Conservation (phyloP, 164 flowering plant genomes). For the Stephania yunnanensis region DNA sequence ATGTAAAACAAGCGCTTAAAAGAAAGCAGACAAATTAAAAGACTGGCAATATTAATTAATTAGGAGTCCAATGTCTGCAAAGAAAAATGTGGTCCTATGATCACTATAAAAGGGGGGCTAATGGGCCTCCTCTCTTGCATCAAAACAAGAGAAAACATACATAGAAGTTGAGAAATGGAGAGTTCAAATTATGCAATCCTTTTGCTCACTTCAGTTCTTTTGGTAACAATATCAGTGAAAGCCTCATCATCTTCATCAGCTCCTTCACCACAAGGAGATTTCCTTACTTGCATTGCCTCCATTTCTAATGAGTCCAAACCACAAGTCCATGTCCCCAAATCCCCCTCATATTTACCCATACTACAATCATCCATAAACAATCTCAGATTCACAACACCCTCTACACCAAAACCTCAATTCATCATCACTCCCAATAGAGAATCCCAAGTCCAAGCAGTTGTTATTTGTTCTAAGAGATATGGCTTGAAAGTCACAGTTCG, state of each 20-base stretch:
- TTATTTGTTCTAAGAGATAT: not conserved
- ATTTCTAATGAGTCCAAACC: not conserved
- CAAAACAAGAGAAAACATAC: not conserved
- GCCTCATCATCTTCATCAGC: not conserved
- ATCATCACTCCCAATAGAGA: conserved; percentile 5
- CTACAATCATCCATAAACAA: not conserved
- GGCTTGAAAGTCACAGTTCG: conserved; percentile 8
- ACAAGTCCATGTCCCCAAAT: not conserved
- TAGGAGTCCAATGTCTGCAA: no score
- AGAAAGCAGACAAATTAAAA: no score
- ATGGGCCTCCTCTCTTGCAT: not conserved
- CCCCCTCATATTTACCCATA: not conserved
- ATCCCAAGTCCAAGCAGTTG: conserved; percentile 7
- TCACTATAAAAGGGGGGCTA: not conserved
- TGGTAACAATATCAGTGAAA: not conserved
- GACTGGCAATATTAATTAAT: no score
- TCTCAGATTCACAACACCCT: not conserved
- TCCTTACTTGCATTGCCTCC: conserved; percentile 3
- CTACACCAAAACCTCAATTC: conserved; percentile 5
- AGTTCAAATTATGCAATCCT: no score
- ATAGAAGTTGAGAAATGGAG: not conserved
- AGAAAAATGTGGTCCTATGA: no score
- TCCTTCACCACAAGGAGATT: not conserved
- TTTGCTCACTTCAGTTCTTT: not conserved
- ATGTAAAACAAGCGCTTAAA: no score